Base-by-base conservation (phyloP, 805 yeast genomes). In the Wickerhamiella australiensis region DNA sequence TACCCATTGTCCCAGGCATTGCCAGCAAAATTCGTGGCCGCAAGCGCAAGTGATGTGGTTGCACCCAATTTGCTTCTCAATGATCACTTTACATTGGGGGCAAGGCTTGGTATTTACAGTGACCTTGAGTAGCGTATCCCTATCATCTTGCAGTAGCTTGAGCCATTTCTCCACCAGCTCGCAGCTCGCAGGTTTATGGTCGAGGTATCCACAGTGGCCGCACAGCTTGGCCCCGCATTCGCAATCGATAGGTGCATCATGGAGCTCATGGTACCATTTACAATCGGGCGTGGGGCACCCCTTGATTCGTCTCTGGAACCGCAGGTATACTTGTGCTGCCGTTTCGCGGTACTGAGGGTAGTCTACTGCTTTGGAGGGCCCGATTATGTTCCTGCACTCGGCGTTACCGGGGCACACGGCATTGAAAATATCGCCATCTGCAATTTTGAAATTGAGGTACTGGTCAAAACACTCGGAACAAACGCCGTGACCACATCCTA, bases 61-160 rank as follows among this genome's bases (percentile, higher is more conserved):
- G 67, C 98, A 92, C 0, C 98, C 98, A 20, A 96, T 97, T 61
- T 83, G 83, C 59, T 90, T 87, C 61, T 92, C 96, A 54, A 90
- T 92, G 25, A 78, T 69, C 1, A 86, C 69, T 8, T 68, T 68
- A 68, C 98, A 92, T 59, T 77, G 76, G 0, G 96, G 94, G 64
- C 98, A 92, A 42, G 76, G 75, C 57, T 85, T 81, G 1, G 98
- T 86, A 62, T 90, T 80, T 3, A 82, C 78, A 3, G 78, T 72
- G 21, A 92, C 79, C 96, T 97, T 92, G 59, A 81, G 77, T 2
- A 80, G 74, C 13, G 95, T 86, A 57, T 85, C 95, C 0, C 92
- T 78, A 61, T 92, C 97, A 61, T 86, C 92, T 53, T 73, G 73
- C 54, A 95, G 83, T 58, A 85, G 82, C 44, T 74, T 70, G 27